phyloP scores from a whole-genome alignment of 2,329 filamentous ascomycete genomes.

The Daldinia sp. region DNA sequence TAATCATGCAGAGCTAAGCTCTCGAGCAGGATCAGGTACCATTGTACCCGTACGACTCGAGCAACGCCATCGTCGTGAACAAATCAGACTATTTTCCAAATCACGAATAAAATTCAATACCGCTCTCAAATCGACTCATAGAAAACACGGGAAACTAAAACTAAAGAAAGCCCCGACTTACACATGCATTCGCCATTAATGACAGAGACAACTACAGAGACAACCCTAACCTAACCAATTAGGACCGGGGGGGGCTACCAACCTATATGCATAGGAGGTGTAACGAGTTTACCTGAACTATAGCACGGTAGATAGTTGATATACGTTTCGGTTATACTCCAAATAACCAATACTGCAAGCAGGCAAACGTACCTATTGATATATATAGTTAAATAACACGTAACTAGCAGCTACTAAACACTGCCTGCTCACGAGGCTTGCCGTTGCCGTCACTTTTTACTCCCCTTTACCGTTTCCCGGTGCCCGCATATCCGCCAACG shows the following conservation, averaged over 20 bases:
- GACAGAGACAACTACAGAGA: no score
- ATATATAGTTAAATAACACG: not conserved
- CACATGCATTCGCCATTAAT: no score
- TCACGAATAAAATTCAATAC: no score
- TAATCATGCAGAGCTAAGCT: not conserved
- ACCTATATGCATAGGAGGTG: no score
- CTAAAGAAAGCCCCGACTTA: not conserved
- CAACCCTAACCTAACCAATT: no score
- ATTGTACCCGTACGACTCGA: not conserved
- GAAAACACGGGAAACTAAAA: not conserved
- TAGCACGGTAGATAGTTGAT: not conserved
- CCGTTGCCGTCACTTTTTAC: not conserved
- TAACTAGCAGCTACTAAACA: not conserved
- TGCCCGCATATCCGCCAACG: conserved; percentile 30
- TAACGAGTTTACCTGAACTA: not conserved
- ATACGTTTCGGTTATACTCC: not conserved
- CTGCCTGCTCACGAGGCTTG: not conserved
- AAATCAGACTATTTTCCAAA: no score
- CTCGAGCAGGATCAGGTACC: no score
- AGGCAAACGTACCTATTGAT: not conserved
- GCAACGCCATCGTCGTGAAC: no score
- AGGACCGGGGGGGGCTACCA: no score
- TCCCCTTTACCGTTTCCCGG: not conserved
- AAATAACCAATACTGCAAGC: not conserved
- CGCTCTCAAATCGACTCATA: not conserved